Evolutionary conservation across 2,329 filamentous ascomycete genomes (phyloP).

Genomic region (Ilyonectria robusta): DNA sequence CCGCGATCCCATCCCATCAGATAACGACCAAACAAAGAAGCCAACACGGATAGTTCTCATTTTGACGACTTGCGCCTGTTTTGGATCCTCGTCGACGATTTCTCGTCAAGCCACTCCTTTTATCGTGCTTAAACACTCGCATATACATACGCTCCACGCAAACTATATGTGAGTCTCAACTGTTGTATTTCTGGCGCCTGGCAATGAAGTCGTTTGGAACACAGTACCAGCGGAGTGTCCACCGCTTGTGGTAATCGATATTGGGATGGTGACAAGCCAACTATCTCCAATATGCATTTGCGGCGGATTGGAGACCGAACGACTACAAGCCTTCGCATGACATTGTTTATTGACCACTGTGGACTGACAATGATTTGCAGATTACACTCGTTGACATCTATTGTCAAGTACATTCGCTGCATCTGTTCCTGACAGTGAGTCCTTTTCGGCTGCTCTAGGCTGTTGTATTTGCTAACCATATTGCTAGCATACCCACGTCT

Average conservation of each 20-base stretch:
- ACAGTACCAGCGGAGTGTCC: neutral
- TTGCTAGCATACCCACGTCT: slow-evolving; percentile 40
- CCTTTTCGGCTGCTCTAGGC: neutral
- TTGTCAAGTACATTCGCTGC: slow-evolving; percentile 74
- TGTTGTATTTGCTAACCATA: slow-evolving; percentile 23
- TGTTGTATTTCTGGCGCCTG: neutral
- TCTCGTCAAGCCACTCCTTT: slow-evolving; percentile 66
- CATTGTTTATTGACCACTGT: neutral
- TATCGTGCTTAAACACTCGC: slow-evolving; percentile 47
- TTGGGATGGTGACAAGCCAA: neutral
- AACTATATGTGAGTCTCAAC: slow-evolving; percentile 47
- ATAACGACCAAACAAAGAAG: slow-evolving; percentile 35
- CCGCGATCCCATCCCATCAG: slow-evolving; percentile 38
- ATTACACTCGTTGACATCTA: slow-evolving; percentile 66
- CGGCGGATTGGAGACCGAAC: neutral
- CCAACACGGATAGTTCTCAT: slow-evolving; percentile 41
- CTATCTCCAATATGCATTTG: neutral
- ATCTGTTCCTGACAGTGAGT: slow-evolving; percentile 63
- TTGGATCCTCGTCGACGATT: slow-evolving; percentile 55
- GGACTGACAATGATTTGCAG: slow-evolving; percentile 37
- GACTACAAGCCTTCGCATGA: too few species aligned
- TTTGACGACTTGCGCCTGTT: slow-evolving; percentile 49
- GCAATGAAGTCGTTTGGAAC: neutral
- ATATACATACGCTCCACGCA: slow-evolving; percentile 50
- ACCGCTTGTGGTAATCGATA: too few species aligned